A percentile compares a stretch with the other conserved stretches of the same genome.
These are phyloP conservation scores for Chlorella sp. DNA, from an alignment of 139 green algal genomes.

Conservation along the genomic window DNA sequence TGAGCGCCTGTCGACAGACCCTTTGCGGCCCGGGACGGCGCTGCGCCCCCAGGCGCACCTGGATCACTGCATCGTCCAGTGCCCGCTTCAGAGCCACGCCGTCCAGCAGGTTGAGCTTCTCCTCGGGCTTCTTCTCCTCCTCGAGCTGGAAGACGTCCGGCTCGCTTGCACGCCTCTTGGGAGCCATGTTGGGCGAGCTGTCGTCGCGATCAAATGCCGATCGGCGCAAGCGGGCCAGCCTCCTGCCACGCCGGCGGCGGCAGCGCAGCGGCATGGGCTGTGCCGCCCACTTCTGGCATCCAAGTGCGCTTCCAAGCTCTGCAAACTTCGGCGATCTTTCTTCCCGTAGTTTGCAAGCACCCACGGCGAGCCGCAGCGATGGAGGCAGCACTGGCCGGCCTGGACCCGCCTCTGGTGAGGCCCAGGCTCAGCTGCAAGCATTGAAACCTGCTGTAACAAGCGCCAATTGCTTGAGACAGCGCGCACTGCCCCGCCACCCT, in stretches of 20 bases:
- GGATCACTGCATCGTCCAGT: constrained; percentile 62
- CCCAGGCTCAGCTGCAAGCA: not conserved
- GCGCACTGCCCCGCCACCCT: too few relatives aligned
- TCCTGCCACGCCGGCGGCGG: too few relatives aligned
- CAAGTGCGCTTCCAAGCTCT: too few relatives aligned
- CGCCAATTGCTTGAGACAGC: too few relatives aligned
- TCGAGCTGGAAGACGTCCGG: constrained; percentile 17
- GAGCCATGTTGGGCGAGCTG: not conserved
- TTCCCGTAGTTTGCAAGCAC: too few relatives aligned
- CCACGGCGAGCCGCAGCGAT: not conserved
- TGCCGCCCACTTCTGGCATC: too few relatives aligned
- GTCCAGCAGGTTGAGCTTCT: constrained; percentile 68
- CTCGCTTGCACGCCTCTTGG: constrained; percentile 15
- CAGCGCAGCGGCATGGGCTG: too few relatives aligned
- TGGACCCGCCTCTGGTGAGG: constrained; percentile 23
- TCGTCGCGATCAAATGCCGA: not conserved
- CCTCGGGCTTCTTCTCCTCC: constrained; percentile 29
- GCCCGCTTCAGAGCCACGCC: constrained; percentile 63
- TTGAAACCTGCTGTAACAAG: too few relatives aligned
- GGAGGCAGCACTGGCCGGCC: not conserved
- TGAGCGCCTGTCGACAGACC: not conserved
- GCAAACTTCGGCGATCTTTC: too few relatives aligned
- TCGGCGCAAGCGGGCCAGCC: too few relatives aligned
- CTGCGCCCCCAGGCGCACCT: constrained; percentile 45
- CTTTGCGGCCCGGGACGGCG: too few relatives aligned